A percentile compares a stretch with the other conserved stretches of the same genome.
Conservation (phyloP, 306 rosid species). For the Gastrolobium bilobum region DNA sequence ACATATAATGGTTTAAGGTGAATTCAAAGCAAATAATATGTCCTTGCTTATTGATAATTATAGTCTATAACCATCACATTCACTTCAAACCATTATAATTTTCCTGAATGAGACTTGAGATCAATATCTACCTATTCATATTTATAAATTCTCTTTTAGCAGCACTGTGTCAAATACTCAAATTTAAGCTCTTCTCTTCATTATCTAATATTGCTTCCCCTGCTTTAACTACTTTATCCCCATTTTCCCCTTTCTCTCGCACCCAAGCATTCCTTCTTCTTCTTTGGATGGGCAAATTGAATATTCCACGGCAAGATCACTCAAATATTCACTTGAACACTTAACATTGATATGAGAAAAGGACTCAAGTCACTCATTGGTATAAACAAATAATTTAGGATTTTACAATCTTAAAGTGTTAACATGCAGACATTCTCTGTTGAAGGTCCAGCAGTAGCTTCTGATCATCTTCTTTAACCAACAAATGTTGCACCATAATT, state of each 20-base stretch:
- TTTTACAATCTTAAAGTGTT: slow-evolving; percentile 23
- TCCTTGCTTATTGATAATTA: too few relatives aligned
- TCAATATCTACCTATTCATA: too few relatives aligned
- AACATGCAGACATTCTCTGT: slow-evolving; percentile 73
- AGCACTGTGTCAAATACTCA: too few relatives aligned
- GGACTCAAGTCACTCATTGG: slow-evolving; percentile 1
- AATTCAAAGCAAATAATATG: too few relatives aligned
- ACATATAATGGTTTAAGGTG: too few relatives aligned
- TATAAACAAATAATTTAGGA: background rate
- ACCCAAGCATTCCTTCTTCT: slow-evolving; percentile 97
- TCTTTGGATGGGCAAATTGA: slow-evolving; percentile 92
- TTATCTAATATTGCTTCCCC: too few relatives aligned
- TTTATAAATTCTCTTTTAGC: too few relatives aligned
- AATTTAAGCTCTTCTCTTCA: too few relatives aligned
- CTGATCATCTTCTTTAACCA: slow-evolving; percentile 80
- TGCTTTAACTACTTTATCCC: too few relatives aligned
- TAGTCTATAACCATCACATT: too few relatives aligned
- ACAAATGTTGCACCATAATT: slow-evolving; percentile 91
- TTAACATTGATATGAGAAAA: slow-evolving; percentile 13
- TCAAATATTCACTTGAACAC: slow-evolving; percentile 85
- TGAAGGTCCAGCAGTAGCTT: slow-evolving; percentile 80
- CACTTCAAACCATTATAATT: too few relatives aligned
- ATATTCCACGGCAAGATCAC: slow-evolving; percentile 89
- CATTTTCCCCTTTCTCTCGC: slow-evolving; percentile 96
- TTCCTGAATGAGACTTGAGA: too few relatives aligned